Evolutionary conservation across 768 basidiomycete genomes (phyloP).

Genomic region (Mycena rebaudengoi): DNA sequence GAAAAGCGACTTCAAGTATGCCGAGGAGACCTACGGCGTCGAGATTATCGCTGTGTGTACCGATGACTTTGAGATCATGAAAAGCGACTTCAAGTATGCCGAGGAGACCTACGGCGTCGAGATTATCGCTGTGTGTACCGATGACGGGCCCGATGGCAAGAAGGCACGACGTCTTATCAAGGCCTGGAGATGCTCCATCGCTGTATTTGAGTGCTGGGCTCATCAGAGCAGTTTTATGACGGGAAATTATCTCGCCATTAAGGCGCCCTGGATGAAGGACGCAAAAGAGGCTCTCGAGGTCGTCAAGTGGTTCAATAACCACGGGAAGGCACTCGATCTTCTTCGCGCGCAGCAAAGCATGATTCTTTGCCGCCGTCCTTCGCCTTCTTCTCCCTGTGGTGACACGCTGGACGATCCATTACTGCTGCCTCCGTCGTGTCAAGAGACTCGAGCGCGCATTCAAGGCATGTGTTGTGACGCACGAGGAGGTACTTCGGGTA

Average conservation of each 20-base stretch:
- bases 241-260: conserved; percentile 37
- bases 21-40: conserved; percentile 23
- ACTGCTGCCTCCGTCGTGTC: conserved; percentile 23
- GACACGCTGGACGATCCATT: conserved; percentile 34
- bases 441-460: conserved; percentile 16
- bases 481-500: neutral
- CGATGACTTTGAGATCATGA: too few species aligned
- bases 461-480: neutral
- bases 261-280: conserved; percentile 10
- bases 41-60: too few species aligned
- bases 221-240: conserved; percentile 40
- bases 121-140: conserved; percentile 33
- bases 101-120: conserved; percentile 23
- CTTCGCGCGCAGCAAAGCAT: conserved; percentile 13
- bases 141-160: conserved; percentile 33
- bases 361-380: neutral
- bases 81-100: conserved; percentile 32
- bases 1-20: conserved; percentile 32
- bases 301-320: conserved; percentile 42
- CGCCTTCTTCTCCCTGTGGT: conserved; percentile 23
- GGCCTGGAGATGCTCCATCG: conserved; percentile 12
- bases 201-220: conserved; percentile 33
- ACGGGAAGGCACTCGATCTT: conserved; percentile 29
- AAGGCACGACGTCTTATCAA: conserved; percentile 31
- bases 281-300: conserved; percentile 28